phyloP scores from a whole-genome alignment of 495 filamentous ascomycete genomes.

The Elasticomyces elasticus region DNA sequence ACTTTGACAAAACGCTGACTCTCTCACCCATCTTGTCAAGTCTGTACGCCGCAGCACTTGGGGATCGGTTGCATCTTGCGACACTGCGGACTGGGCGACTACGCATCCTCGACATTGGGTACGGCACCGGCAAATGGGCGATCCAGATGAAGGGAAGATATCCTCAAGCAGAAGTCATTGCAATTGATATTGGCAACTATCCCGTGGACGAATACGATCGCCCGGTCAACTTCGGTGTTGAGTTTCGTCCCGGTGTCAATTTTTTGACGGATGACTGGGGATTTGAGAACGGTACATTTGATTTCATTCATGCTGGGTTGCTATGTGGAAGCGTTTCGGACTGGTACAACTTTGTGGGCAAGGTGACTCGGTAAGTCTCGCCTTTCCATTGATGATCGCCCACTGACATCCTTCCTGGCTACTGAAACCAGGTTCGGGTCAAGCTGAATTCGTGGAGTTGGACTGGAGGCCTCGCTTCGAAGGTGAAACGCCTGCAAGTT shows the following conservation, averaged over 20 bases:
- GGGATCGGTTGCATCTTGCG: neutral
- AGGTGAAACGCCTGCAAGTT: conserved; percentile 47
- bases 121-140: conserved; percentile 80
- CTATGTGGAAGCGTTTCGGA: conserved; percentile 65
- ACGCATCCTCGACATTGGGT: conserved; percentile 68
- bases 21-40: no score
- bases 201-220: neutral
- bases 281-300: conserved; percentile 64
- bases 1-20: neutral
- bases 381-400: neutral
- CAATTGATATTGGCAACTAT: conserved; percentile 9
- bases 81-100: conserved; percentile 14
- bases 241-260: neutral
- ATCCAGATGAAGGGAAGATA: conserved; percentile 72
- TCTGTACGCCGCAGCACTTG: neutral
- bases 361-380: neutral
- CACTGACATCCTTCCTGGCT: neutral
- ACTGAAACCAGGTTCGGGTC: conserved; percentile 51
- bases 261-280: conserved; percentile 43
- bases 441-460: conserved; percentile 88
- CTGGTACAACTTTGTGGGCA: conserved; percentile 48
- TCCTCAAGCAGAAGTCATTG: conserved; percentile 8
- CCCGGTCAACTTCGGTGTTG: neutral
- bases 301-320: conserved; percentile 77
- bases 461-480: conserved; percentile 73